phyloP scores from a whole-genome alignment of 495 filamentous ascomycete species.

The Cladorrhinum samala region DNA sequence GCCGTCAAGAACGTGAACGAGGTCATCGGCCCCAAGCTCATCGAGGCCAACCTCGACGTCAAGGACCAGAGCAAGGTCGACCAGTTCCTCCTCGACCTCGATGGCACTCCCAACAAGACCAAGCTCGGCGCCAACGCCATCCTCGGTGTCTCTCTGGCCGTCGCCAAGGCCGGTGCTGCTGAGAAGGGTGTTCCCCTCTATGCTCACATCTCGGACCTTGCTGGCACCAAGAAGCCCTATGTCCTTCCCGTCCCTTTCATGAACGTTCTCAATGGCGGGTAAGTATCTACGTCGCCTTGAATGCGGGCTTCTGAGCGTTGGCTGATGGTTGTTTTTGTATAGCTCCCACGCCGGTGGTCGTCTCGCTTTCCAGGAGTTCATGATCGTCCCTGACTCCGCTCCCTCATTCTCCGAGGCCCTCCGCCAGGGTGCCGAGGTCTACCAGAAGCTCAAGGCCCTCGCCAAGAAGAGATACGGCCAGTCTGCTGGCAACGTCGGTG shows the following conservation, averaged over 20 bases:
- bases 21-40: constrained; percentile 81
- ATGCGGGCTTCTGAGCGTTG: not conserved
- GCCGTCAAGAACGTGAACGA: constrained; percentile 96
- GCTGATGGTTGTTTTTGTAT: constrained; percentile 24
- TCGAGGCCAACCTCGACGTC: constrained; percentile 89
- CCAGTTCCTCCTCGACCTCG: constrained; percentile 90
- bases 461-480: constrained; percentile 99
- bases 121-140: constrained; percentile 99
- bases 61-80: constrained; percentile 95
- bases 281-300: constrained; percentile 10
- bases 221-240: constrained; percentile 99
- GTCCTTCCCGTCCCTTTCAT: constrained; percentile 98
- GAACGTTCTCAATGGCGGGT: constrained; percentile 98
- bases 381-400: constrained; percentile 88
- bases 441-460: constrained; percentile 93
- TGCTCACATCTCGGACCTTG: constrained; percentile 95
- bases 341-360: constrained; percentile 95
- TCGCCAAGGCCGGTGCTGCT: constrained; percentile 97
- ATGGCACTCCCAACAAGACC: constrained; percentile 95
- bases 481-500: constrained; percentile 96
- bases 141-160: constrained; percentile 88
- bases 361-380: constrained; percentile 99
- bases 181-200: constrained; percentile 98
- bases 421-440: constrained; percentile 92
- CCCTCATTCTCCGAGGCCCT: constrained; percentile 90